These are phyloP conservation scores for Eutrema yunnanense DNA, from an alignment of 345 rosid species.

Conservation along the genomic window DNA sequence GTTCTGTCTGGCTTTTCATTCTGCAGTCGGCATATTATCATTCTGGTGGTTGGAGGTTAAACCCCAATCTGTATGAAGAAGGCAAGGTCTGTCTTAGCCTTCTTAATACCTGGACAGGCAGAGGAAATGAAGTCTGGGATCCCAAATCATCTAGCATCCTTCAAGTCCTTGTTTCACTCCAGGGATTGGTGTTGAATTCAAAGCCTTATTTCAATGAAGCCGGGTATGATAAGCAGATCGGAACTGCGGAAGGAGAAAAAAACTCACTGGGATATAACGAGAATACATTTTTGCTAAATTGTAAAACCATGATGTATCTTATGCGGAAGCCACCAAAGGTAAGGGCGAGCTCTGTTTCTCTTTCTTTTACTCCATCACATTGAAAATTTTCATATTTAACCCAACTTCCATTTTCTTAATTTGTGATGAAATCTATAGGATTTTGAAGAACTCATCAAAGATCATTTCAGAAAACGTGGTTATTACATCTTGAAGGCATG, in stretches of 20 bases:
- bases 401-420: background rate
- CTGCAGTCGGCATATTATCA: slow-evolving; percentile 89
- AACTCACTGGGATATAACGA: slow-evolving; percentile 89
- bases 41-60: slow-evolving; percentile 98
- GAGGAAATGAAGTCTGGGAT: slow-evolving; percentile 98
- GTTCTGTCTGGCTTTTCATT: slow-evolving; percentile 18
- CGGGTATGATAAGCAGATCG: slow-evolving; percentile 88
- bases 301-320: slow-evolving; percentile 95
- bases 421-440: slow-evolving; percentile 41
- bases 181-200: slow-evolving; percentile 92
- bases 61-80: slow-evolving; percentile 92
- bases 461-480: slow-evolving; percentile 82
- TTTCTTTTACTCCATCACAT: background rate
- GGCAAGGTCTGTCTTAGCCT: slow-evolving; percentile 99
- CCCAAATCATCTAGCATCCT: slow-evolving; percentile 90
- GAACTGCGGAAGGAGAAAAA: slow-evolving; percentile 97
- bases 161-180: slow-evolving; percentile 96
- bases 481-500: slow-evolving; percentile 87
- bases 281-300: slow-evolving; percentile 80
- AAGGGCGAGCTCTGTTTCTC: slow-evolving; percentile 5
- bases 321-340: slow-evolving; percentile 93
- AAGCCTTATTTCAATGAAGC: slow-evolving; percentile 99
- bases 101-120: slow-evolving; percentile 94
- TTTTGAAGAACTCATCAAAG: slow-evolving; percentile 70
- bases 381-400: background rate